phyloP scores from a whole-genome alignment of 768 basidiomycete species.

The Rhizopogon rudus region DNA sequence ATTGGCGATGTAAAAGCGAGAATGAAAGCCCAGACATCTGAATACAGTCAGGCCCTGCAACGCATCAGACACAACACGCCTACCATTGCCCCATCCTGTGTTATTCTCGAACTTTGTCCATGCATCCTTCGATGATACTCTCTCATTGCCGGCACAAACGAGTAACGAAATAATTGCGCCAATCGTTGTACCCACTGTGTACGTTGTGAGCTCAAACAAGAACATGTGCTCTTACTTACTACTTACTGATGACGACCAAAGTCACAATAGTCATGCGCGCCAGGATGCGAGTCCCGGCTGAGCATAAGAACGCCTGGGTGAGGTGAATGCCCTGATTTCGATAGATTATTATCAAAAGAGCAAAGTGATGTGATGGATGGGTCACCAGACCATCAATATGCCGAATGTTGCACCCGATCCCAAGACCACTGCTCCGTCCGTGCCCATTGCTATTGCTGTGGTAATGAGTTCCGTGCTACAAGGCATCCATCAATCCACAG shows the following conservation, averaged over 20 bases:
- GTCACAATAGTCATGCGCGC: constrained; percentile 17
- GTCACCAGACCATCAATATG: constrained; percentile 9
- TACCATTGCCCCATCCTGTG: constrained; percentile 17
- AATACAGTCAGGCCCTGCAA: background rate
- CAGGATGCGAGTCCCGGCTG: constrained; percentile 15
- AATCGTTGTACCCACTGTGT: constrained; percentile 16
- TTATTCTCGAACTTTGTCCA: constrained; percentile 23
- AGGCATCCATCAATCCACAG: background rate
- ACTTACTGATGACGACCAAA: constrained; percentile 14
- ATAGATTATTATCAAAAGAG: background rate
- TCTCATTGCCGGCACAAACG: constrained; percentile 11
- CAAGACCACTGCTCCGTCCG: constrained; percentile 15
- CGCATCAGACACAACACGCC: background rate
- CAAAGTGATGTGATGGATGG: background rate
- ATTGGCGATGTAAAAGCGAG: constrained; percentile 22
- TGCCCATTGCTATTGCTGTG: constrained; percentile 17
- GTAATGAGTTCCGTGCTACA: constrained; percentile 15
- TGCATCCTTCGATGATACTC: constrained; percentile 12
- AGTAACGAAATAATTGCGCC: constrained; percentile 12
- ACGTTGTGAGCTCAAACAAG: background rate
- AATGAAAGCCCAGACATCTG: constrained; percentile 21
- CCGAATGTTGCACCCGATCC: constrained; percentile 16
- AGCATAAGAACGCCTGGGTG: constrained; percentile 16
- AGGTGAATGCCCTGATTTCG: constrained; percentile 8
- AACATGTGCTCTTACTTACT: too few species aligned